phyloP scores from a whole-genome alignment of 1,284 basidiomycete species.

The Porphyrellus sp. region DNA sequence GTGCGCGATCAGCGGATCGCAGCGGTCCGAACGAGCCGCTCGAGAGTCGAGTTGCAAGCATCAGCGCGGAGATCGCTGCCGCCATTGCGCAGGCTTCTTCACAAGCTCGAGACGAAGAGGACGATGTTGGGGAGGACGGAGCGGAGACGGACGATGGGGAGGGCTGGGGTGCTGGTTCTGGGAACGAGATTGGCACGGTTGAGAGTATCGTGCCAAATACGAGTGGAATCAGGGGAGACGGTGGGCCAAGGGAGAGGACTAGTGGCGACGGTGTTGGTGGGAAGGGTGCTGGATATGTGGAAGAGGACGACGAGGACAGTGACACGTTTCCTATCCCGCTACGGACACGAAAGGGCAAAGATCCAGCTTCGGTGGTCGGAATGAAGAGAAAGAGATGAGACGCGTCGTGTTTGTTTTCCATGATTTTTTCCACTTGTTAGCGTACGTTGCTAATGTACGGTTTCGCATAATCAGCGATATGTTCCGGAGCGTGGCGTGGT shows the following conservation, averaged over 20 bases:
- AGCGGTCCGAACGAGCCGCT: conserved; percentile 43
- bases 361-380: conserved; percentile 45
- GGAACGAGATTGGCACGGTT: conserved; percentile 44
- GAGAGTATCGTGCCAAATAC: conserved; percentile 55
- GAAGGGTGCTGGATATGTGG: conserved; percentile 19
- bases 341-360: conserved; percentile 57
- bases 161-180: conserved; percentile 45
- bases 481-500: conserved; percentile 30
- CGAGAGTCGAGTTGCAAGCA: conserved; percentile 61
- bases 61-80: conserved; percentile 71
- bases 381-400: conserved; percentile 59
- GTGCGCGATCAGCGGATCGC: conserved; percentile 25
- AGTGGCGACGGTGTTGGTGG: not conserved
- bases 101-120: conserved; percentile 52
- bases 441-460: conserved; percentile 23
- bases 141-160: conserved; percentile 44
- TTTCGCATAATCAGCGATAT: conserved; percentile 17
- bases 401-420: conserved; percentile 5
- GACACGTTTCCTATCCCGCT: conserved; percentile 64
- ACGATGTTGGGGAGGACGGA: conserved; percentile 38
- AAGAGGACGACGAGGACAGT: conserved; percentile 54
- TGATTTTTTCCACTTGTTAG: conserved; percentile 6
- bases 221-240: conserved; percentile 53
- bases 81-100: conserved; percentile 65
- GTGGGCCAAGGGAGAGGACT: conserved; percentile 16